These are phyloP conservation scores for Nicotiana rustica DNA, from an alignment of 305 asterid species.

Conservation along the genomic window DNA sequence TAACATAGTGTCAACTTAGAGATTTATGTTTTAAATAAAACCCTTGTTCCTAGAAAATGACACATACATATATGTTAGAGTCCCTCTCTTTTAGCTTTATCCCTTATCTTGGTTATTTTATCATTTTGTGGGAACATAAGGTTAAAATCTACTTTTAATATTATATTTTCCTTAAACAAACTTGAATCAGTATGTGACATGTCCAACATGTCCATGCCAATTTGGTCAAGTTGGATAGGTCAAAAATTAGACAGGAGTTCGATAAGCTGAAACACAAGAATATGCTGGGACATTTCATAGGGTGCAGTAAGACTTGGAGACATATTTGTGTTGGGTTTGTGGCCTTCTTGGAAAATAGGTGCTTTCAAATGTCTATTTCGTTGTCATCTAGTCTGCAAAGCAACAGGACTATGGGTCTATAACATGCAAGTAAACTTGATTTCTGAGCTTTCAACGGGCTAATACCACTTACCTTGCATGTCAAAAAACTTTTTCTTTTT, in stretches of 20 bases:
- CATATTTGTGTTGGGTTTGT: constrained; percentile 4
- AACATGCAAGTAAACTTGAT: background rate
- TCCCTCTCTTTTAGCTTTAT: constrained; percentile 5
- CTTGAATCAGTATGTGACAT: background rate
- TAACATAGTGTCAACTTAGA: background rate
- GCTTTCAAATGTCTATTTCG: constrained; percentile 2
- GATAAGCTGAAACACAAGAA: constrained; percentile 6
- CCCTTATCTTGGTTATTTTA: background rate
- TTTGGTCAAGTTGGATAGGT: constrained; percentile 27
- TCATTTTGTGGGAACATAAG: background rate
- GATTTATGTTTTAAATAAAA: constrained; percentile 8
- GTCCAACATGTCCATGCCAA: background rate
- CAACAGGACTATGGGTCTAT: background rate
- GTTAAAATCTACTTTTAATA: background rate
- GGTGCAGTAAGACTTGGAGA: constrained; percentile 18
- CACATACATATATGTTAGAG: background rate
- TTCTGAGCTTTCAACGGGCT: constrained; percentile 19
- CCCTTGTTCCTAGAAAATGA: constrained; percentile 1
- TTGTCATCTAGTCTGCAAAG: constrained; percentile 28
- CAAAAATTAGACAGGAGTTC: background rate
- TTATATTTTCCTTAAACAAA: background rate
- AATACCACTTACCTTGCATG: background rate
- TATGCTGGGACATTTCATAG: constrained; percentile 20
- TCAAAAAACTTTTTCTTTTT: background rate
- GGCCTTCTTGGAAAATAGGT: background rate